Evolutionary conservation across 2,329 filamentous ascomycete species (phyloP), one percentile per base, ranked within the genome.

Genomic region (Colletotrichum sp.): DNA sequence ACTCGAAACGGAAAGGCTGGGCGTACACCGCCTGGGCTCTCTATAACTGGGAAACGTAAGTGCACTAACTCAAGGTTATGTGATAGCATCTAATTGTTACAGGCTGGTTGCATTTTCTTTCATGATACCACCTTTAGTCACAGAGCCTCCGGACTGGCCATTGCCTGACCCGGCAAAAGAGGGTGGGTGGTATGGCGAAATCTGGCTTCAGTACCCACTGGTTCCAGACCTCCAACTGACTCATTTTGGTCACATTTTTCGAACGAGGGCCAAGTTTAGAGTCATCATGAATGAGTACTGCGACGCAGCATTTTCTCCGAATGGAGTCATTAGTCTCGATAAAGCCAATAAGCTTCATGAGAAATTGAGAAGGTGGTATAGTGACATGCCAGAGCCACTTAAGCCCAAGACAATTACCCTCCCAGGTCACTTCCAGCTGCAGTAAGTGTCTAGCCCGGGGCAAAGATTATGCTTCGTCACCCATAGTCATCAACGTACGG

Each of bases 171-270:
- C 80, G 0, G 61, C 71, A 5, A 13, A 79, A 1, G 76, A 81
- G 8, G 2, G 76, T 0, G 60, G 67, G 0, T 86, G 81, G 79
- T 86, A 84, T 34, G 83, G 84, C 6, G 85, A 87, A 60, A 77
- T 84, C 4, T 83, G 80, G 80, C 72, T 86, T 1, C 82, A 79
- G 25, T 87, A 86, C 69, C 85, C 85, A 0, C 36, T 79, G 8
- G 78, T 76, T 12, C 61, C 77, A 0, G 75, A 74, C 1, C 78
- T 81, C 2, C 78, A 79, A 8, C 77, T 81, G 0, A 78, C 78
- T 1, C 67, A 78, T 19, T 80, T 83, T 66, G 81, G 82, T 1
- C 75, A 82, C 2, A 72, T 83, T 5, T 81, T 86, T 59, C 77
- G 73, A 32, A 82, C 82, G 0, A 78, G 79, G 22, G 80, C 75